Conservation (phyloP, 1,284 basidiomycete species). For the Sutorius eximius region DNA sequence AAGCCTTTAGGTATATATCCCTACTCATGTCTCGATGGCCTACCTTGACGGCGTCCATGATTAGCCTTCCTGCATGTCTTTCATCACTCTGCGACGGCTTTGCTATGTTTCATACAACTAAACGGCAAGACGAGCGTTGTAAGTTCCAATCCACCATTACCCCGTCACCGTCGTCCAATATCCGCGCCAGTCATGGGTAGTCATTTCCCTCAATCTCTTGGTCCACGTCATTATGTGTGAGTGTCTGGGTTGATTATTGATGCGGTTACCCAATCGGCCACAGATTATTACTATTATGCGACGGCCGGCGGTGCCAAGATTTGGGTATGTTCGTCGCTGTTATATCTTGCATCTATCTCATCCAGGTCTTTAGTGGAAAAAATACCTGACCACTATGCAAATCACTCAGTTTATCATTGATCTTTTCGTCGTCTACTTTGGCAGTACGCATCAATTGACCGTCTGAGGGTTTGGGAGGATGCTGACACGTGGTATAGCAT, state of each 20-base stretch:
- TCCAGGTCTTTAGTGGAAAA: conserved; percentile 77
- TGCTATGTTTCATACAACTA: conserved; percentile 93
- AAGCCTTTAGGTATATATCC: conserved; percentile 81
- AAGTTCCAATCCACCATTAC: conserved; percentile 30
- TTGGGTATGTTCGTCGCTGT: conserved; percentile 67
- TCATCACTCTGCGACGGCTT: conserved; percentile 97
- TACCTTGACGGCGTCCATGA: not conserved
- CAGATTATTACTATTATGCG: conserved; percentile 97
- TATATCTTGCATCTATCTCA: conserved; percentile 2
- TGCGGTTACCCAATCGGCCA: conserved; percentile 5
- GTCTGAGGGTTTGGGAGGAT: not conserved
- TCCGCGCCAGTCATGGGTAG: conserved; percentile 85
- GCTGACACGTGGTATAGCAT: conserved; percentile 54
- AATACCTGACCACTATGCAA: conserved; percentile 93
- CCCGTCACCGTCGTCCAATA: conserved; percentile 4
- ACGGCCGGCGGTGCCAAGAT: conserved; percentile 94
- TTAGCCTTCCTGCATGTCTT: conserved; percentile 96
- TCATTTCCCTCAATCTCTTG: conserved; percentile 88
- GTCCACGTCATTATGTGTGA: conserved; percentile 99
- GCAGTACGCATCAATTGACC: conserved; percentile 61
- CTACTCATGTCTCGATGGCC: not conserved
- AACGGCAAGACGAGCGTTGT: conserved; percentile 91
- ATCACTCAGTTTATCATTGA: conserved; percentile 95
- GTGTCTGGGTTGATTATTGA: conserved; percentile 32
- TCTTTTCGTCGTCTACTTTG: conserved; percentile 87